Base-by-base conservation (phyloP, 2,329 filamentous ascomycete species). In the Colletotrichum cuscutae region DNA sequence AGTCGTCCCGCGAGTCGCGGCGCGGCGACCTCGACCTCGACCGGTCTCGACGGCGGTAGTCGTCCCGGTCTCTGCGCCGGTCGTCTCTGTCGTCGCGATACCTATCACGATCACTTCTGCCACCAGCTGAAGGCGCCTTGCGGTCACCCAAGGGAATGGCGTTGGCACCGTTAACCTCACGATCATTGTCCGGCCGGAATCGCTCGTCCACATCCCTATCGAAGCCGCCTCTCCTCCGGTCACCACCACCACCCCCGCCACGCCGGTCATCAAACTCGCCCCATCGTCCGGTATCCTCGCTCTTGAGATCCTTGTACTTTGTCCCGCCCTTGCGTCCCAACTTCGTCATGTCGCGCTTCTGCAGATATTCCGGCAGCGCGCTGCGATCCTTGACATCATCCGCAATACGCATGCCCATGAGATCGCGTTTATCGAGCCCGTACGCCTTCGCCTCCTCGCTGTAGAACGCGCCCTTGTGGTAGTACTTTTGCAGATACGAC, bases 401-500 rank as follows among this genome's bases (percentile, higher is more conserved):
- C 62, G 89, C 91, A 77, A 97, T 97, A 63, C 90, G 87, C 2
- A 92, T 90, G 15, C 95, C 95, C 90, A 97, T 97, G 76, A 98
- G 88, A 79, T 98, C 94, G 59, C 97, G 88, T 79, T 92, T 89
- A 75, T 94, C 91, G 58, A 98, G 86, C 1, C 94, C 94, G 75
- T 94, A 91, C 19, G 90, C 91, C 77, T 92, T 90, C 64, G 92
- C 88, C 77, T 97, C 94, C 65, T 95, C 94, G 76, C 93, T 93
- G 86, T 94, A 98, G 85, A 98, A 99, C 19, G 97, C 97, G 61
- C 97, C 97, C 84, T 95, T 96, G 87, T 99, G 97, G 83, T 94
- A 95, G 85, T 98, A 99, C 80, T 95, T 95, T 80, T 98, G 95
- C 93, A 98, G 94, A 81, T 91, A 98, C 2, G 89, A 89, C 88